phyloP scores from a whole-genome alignment of 257 asterid genomes.

The Orobanche coerulescens region DNA sequence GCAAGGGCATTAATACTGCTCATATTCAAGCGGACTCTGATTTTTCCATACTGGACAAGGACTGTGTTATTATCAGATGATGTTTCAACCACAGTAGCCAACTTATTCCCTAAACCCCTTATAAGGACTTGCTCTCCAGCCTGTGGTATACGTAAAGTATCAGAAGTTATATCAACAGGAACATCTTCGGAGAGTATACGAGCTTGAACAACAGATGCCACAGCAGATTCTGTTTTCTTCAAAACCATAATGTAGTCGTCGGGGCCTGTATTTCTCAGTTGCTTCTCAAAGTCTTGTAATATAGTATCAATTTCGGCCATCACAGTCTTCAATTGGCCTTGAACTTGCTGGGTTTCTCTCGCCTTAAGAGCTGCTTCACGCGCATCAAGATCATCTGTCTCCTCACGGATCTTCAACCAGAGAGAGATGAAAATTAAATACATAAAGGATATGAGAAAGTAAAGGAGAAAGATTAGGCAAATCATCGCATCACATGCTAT shows the following conservation, averaged over 20 bases:
- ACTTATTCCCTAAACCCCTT: constrained; percentile 61
- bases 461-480: too few species aligned
- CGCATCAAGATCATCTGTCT: constrained; percentile 65
- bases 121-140: constrained; percentile 62
- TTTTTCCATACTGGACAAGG: constrained; percentile 81
- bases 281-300: constrained; percentile 59
- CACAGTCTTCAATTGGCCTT: constrained; percentile 43
- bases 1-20: constrained; percentile 38
- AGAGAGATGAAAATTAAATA: constrained; percentile 5
- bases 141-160: constrained; percentile 39
- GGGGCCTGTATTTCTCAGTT: constrained; percentile 36
- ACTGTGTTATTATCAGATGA: constrained; percentile 64
- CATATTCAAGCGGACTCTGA: constrained; percentile 46
- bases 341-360: constrained; percentile 49
- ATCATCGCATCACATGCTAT: background rate
- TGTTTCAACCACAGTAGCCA: constrained; percentile 78
- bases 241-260: constrained; percentile 41
- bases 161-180: constrained; percentile 25
- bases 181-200: constrained; percentile 39
- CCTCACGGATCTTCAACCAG: constrained; percentile 47
- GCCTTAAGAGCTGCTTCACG: constrained; percentile 80
- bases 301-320: constrained; percentile 50
- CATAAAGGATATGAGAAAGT: constrained; percentile 1
- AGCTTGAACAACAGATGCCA: constrained; percentile 56
- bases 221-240: constrained; percentile 61